Percentiles rank a stretch among this genome's conserved stretches.
phyloP scores from a whole-genome alignment of 2,329 filamentous ascomycete species.

The Aspergillus aculeatinus region DNA sequence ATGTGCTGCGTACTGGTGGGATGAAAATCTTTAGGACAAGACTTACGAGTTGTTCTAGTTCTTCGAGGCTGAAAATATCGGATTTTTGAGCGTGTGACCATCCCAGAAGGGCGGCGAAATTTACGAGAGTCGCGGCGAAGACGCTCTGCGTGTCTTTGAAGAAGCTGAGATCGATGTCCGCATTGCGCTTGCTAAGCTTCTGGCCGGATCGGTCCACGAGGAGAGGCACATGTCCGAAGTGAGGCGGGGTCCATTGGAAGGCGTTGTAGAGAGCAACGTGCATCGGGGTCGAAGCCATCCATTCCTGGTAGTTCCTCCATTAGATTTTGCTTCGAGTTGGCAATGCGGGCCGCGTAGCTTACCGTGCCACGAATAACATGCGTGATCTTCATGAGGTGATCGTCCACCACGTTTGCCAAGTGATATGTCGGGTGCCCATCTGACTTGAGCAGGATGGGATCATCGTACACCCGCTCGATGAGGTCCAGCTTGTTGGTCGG shows the following conservation, averaged over 20 bases:
- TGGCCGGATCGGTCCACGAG: slow-evolving; percentile 67
- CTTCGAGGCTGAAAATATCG: slow-evolving; percentile 70
- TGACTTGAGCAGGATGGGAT: slow-evolving; percentile 86
- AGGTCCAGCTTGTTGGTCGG: slow-evolving; percentile 47
- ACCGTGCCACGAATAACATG: slow-evolving; percentile 89
- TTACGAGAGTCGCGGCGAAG: slow-evolving; percentile 65
- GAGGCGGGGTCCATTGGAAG: slow-evolving; percentile 70
- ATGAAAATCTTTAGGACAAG: background rate
- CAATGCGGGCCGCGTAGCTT: slow-evolving; percentile 28
- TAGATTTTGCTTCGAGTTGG: background rate
- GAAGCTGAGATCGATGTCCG: slow-evolving; percentile 59
- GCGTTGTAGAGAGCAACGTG: slow-evolving; percentile 73
- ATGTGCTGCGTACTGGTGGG: background rate
- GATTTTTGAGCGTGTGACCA: slow-evolving; percentile 70
- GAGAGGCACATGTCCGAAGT: slow-evolving; percentile 78
- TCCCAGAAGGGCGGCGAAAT: slow-evolving; percentile 82
- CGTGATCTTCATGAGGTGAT: slow-evolving; percentile 92
- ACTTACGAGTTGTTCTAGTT: slow-evolving; percentile 67
- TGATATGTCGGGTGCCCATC: slow-evolving; percentile 96
- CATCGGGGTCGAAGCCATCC: slow-evolving; percentile 90
- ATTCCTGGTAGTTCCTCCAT: slow-evolving; percentile 62
- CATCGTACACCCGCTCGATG: slow-evolving; percentile 61
- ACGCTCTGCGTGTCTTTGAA: slow-evolving; percentile 59
- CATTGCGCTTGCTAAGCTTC: slow-evolving; percentile 86
- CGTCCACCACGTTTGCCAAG: slow-evolving; percentile 94